Conservation (phyloP, 1,284 basidiomycete species). For the Trichosporon asahii region DNA sequence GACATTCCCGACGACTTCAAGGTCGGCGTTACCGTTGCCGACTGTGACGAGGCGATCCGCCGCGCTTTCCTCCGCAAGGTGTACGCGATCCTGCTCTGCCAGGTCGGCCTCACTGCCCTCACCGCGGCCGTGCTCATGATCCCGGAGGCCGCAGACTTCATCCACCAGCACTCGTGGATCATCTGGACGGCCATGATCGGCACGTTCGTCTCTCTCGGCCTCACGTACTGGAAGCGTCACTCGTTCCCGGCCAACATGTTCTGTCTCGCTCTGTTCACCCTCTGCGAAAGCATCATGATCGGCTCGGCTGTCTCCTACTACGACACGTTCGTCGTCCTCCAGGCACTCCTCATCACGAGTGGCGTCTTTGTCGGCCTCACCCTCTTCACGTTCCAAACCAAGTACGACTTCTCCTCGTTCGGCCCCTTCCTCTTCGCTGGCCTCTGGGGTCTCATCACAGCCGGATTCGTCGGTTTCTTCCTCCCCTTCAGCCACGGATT, state of each 20-base stretch:
- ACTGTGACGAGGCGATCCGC: constrained; percentile 50
- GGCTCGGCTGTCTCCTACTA: constrained; percentile 52
- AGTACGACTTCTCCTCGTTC: constrained; percentile 50
- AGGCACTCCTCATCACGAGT: constrained; percentile 57
- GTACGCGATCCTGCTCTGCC: constrained; percentile 48
- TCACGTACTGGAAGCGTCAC: constrained; percentile 51
- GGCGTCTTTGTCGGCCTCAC: constrained; percentile 57
- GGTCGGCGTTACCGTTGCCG: constrained; percentile 47
- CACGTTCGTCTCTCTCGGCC: constrained; percentile 44
- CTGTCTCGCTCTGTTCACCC: constrained; percentile 55
- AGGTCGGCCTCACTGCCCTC: constrained; percentile 41
- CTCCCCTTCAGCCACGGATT: constrained; percentile 50
- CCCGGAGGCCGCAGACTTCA: constrained; percentile 39
- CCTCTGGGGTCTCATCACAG: constrained; percentile 46
- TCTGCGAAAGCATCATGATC: constrained; percentile 54
- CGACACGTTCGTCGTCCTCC: constrained; percentile 53
- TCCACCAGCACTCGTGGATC: constrained; percentile 44
- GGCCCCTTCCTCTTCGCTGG: constrained; percentile 49
- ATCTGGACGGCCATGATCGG: constrained; percentile 48
- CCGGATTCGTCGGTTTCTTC: constrained; percentile 48
- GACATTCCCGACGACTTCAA: constrained; percentile 51
- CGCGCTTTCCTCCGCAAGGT: constrained; percentile 51
- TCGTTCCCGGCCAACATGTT: constrained; percentile 54
- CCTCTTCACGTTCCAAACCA: constrained; percentile 56
- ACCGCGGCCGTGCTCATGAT: constrained; percentile 37